Conservation (phyloP, 2,329 filamentous ascomycete genomes). For the Aspergillus intermedius region DNA sequence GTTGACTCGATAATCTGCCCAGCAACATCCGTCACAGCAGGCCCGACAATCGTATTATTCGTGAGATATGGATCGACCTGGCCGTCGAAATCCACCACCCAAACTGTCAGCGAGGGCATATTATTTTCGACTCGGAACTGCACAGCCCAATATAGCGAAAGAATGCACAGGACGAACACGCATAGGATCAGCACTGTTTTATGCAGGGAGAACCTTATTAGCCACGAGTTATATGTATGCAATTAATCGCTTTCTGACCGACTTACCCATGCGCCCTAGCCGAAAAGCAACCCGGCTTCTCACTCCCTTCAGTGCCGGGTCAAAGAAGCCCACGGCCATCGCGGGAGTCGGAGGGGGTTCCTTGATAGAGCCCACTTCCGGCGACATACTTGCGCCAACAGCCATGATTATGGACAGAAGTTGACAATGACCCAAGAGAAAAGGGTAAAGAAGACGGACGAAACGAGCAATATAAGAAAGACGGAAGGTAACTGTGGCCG, state of each 20-base stretch:
- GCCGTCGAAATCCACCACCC: slow-evolving; percentile 60
- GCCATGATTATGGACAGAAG: not conserved
- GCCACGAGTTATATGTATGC: not conserved
- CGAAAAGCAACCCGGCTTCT: slow-evolving; percentile 15
- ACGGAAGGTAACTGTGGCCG: not conserved
- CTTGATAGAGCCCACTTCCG: not conserved
- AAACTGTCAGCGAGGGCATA: slow-evolving; percentile 45
- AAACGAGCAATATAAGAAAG: not conserved
- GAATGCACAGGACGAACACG: slow-evolving; percentile 49
- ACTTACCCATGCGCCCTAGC: slow-evolving; percentile 20
- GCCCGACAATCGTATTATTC: slow-evolving; percentile 51
- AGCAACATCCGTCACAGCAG: slow-evolving; percentile 43
- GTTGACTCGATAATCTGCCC: slow-evolving; percentile 37
- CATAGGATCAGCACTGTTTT: slow-evolving; percentile 39
- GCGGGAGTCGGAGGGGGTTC: slow-evolving; percentile 13
- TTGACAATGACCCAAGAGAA: not conserved
- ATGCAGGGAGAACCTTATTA: not conserved
- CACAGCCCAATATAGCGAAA: slow-evolving; percentile 58
- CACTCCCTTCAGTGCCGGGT: slow-evolving; percentile 18
- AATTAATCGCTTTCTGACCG: not conserved
- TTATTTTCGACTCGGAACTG: slow-evolving; percentile 49
- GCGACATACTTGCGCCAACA: not conserved
- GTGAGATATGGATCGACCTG: slow-evolving; percentile 46
- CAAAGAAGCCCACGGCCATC: slow-evolving; percentile 21
- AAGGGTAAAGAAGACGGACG: not conserved